A percentile compares a stretch with the other conserved stretches of the same genome.
Conservation (phyloP, 495 filamentous ascomycete species). For the Articulospora tetracladia region DNA sequence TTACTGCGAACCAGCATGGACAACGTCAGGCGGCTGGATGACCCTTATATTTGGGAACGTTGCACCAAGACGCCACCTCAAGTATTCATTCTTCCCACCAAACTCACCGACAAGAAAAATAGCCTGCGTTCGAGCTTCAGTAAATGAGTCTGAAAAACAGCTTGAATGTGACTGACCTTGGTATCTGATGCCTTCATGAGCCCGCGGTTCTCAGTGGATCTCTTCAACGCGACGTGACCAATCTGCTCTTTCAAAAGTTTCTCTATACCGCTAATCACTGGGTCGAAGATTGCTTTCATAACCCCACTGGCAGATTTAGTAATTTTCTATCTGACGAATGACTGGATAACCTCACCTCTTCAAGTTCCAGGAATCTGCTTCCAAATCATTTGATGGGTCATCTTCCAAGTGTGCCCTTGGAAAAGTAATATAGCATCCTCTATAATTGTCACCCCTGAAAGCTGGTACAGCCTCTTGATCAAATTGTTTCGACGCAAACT, state of each 20-base stretch:
- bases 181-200: not conserved
- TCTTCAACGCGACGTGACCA: constrained; percentile 20
- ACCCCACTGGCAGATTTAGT: constrained; percentile 24
- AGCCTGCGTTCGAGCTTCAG: not conserved
- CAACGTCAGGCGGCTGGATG: not conserved
- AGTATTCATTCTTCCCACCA: not conserved
- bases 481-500: constrained; percentile 20
- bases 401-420: constrained; percentile 11
- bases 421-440: constrained; percentile 29
- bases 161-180: not conserved
- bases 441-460: constrained; percentile 22
- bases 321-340: too few species aligned
- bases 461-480: constrained; percentile 26
- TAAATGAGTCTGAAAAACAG: not conserved
- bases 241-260: constrained; percentile 34
- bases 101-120: not conserved
- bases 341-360: too few species aligned
- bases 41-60: not conserved
- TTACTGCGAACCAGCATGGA: not conserved
- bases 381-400: not conserved
- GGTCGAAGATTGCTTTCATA: constrained; percentile 34
- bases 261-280: constrained; percentile 33
- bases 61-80: not conserved
- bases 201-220: too few species aligned
- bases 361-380: not conserved